Percentiles rank a stretch among this genome's conserved stretches.
phyloP scores from a whole-genome alignment of 805 yeast genomes.

The Metschnikowia bowlesiae region DNA sequence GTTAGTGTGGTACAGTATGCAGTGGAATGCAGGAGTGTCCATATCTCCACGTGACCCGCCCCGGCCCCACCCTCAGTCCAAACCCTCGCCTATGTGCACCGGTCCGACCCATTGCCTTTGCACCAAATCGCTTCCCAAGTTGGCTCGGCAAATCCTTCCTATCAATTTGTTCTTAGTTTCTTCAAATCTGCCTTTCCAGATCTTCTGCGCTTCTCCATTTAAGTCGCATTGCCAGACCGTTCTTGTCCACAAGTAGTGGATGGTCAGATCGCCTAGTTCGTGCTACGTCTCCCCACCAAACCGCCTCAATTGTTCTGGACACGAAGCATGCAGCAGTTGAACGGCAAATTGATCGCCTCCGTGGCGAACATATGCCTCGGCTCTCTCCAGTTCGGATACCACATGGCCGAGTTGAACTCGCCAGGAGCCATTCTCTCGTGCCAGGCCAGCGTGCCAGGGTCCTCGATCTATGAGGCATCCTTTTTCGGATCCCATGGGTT shows the following conservation, averaged over 20 bases:
- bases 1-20: too few species aligned
- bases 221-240: too few species aligned
- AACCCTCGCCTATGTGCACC: constrained; percentile 1
- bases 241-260: too few species aligned
- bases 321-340: constrained; percentile 4
- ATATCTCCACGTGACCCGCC: constrained; percentile 1
- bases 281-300: too few species aligned
- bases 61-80: not conserved
- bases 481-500: constrained; percentile 40
- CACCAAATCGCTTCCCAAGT: not conserved
- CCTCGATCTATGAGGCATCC: constrained; percentile 28
- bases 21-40: not conserved
- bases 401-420: constrained; percentile 91
- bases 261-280: too few species aligned
- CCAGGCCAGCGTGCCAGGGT: constrained; percentile 27
- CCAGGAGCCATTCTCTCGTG: constrained; percentile 74
- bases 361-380: constrained; percentile 66
- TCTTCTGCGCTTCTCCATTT: not conserved
- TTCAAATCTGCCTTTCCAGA: not conserved
- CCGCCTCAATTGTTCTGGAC: too few species aligned
- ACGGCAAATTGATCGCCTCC: constrained; percentile 37
- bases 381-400: constrained; percentile 88
- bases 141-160: not conserved
- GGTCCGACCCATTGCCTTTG: not conserved
- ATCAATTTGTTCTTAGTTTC: too few species aligned